Evolutionary conservation across 805 yeast species (phyloP).

Genomic region (Nakazawaea pomicola): DNA sequence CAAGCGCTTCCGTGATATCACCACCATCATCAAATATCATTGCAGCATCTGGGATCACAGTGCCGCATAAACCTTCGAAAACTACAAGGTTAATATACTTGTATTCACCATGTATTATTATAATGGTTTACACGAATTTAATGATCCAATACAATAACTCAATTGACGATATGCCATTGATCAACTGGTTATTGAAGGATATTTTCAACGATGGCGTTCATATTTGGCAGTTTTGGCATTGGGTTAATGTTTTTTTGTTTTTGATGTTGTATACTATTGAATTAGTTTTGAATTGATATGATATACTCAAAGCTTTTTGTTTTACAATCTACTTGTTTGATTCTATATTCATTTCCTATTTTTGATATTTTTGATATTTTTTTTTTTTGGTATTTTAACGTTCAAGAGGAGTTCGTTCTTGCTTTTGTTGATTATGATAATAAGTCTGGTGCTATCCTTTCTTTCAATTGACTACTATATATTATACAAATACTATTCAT

Average conservation of each 20-base stretch:
- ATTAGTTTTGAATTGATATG: slow-evolving; percentile 36
- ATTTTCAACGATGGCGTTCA: slow-evolving; percentile 33
- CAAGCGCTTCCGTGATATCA: too few relatives aligned
- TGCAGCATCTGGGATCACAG: too few relatives aligned
- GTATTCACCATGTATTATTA: slow-evolving; percentile 88
- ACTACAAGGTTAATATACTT: slow-evolving; percentile 64
- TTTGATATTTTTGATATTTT: too few relatives aligned
- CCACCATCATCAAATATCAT: slow-evolving; percentile 5
- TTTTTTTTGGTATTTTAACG: too few relatives aligned
- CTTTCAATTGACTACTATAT: too few relatives aligned
- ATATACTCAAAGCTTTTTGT: slow-evolving; percentile 18
- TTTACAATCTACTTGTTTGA: neutral
- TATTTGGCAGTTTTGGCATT: slow-evolving; percentile 97
- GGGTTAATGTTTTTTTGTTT: slow-evolving; percentile 86
- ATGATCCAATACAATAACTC: slow-evolving; percentile 85
- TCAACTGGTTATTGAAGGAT: slow-evolving; percentile 26
- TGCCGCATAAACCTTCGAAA: slow-evolving; percentile 17
- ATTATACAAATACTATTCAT: too few relatives aligned
- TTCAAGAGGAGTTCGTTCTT: too few relatives aligned
- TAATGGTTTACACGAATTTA: slow-evolving; percentile 92
- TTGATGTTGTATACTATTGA: slow-evolving; percentile 78
- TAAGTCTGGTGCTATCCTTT: too few relatives aligned
- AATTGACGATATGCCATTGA: slow-evolving; percentile 46
- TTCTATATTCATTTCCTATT: neutral
- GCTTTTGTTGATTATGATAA: too few relatives aligned